These are phyloP conservation scores for Blepharisma undulans DNA, from an alignment of 169 alveolate species.

Conservation along the genomic window DNA sequence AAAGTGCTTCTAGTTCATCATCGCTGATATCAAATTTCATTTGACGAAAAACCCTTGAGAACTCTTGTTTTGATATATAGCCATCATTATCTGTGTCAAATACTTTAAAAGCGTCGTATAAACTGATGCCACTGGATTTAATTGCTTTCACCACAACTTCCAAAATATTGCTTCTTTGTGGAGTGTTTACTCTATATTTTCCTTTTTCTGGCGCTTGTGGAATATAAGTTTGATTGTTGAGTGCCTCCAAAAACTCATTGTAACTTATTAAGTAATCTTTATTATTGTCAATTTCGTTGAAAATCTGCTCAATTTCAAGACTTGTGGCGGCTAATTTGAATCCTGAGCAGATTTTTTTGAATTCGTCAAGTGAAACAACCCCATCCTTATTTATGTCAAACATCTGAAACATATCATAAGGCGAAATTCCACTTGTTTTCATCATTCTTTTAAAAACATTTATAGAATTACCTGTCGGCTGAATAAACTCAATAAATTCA, in stretches of 20 bases:
- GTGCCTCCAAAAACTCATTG: neutral
- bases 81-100: constrained; percentile 35
- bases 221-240: neutral
- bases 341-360: neutral
- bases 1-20: neutral
- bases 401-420: neutral
- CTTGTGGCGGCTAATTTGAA: neutral
- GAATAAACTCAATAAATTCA: neutral
- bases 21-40: constrained; percentile 4
- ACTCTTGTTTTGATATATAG: neutral
- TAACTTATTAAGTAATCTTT: neutral
- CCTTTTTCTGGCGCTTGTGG: neutral
- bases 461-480: neutral
- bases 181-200: neutral
- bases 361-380: neutral
- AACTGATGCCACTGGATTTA: neutral
- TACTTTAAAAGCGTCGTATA: neutral
- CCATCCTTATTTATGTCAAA: neutral
- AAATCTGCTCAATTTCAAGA: neutral
- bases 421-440: neutral
- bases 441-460: neutral
- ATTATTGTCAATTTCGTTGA: neutral
- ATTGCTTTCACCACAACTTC: neutral
- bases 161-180: neutral
- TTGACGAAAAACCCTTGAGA: neutral